These are phyloP conservation scores for Albophoma yamanashiensis DNA, from an alignment of 2,329 filamentous ascomycete genomes.

Conservation along the genomic window DNA sequence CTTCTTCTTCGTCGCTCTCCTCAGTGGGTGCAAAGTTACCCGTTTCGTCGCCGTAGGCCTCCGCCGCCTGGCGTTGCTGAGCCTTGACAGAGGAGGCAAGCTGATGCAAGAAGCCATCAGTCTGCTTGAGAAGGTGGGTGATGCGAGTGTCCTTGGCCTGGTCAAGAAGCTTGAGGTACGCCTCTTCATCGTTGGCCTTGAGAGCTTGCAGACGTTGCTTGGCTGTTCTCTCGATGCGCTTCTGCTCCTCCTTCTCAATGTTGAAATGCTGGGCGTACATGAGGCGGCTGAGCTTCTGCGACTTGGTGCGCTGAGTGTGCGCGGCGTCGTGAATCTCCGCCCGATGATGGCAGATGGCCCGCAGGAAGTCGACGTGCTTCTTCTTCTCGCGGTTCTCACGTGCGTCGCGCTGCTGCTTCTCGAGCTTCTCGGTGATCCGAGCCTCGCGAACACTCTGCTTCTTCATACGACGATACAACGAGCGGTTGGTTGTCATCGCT, in stretches of 20 bases:
- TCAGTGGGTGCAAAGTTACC: slow-evolving; percentile 40
- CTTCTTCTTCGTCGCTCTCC: slow-evolving; percentile 60
- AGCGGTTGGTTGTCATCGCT: slow-evolving; percentile 92
- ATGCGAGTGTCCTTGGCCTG: slow-evolving; percentile 99
- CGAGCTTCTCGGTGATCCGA: slow-evolving; percentile 94
- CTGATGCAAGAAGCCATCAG: slow-evolving; percentile 93
- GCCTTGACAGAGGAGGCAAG: slow-evolving; percentile 89
- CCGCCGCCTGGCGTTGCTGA: slow-evolving; percentile 75
- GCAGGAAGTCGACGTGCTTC: slow-evolving; percentile 87
- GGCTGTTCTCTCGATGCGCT: slow-evolving; percentile 90
- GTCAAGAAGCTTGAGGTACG: slow-evolving; percentile 93
- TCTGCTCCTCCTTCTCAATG: slow-evolving; percentile 99
- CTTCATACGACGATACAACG: slow-evolving; percentile 87
- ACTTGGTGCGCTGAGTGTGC: slow-evolving; percentile 57
- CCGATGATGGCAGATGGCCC: slow-evolving; percentile 74
- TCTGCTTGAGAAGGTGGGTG: slow-evolving; percentile 91
- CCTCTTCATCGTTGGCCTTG: slow-evolving; percentile 98
- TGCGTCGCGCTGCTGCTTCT: slow-evolving; percentile 96
- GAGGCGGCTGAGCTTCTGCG: slow-evolving; percentile 76
- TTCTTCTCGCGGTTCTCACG: slow-evolving; percentile 95
- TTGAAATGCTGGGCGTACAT: slow-evolving; percentile 88
- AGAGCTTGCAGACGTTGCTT: slow-evolving; percentile 99
- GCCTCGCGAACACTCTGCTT: slow-evolving; percentile 94
- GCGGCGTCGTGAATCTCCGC: slow-evolving; percentile 64
- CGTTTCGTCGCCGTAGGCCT: slow-evolving; percentile 62